Conservation (phyloP, 352 stramenopile species). For the Saprolegnia diclina region DNA sequence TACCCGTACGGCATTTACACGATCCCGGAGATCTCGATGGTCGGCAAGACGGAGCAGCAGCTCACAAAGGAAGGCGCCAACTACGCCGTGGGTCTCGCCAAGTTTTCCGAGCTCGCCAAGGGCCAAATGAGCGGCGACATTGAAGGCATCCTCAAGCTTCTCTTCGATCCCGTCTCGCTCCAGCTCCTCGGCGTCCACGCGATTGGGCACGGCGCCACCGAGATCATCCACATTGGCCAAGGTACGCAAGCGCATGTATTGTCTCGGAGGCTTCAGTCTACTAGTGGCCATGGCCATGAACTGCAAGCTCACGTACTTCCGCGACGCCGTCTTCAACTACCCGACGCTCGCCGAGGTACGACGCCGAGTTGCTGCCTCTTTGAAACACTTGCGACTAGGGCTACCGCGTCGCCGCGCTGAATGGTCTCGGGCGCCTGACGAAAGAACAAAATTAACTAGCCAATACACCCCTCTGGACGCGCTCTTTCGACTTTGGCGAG, state of each 20-base stretch:
- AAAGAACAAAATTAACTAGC: constrained; percentile 3
- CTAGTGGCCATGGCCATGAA: constrained; percentile 74
- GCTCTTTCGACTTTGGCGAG: neutral
- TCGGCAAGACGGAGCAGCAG: constrained; percentile 86
- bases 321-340: constrained; percentile 90
- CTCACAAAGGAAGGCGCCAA: constrained; percentile 59
- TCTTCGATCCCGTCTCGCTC: constrained; percentile 73
- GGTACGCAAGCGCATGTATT: constrained; percentile 9
- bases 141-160: constrained; percentile 77
- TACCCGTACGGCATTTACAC: constrained; percentile 84
- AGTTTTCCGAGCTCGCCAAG: constrained; percentile 80
- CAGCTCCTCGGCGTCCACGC: constrained; percentile 74
- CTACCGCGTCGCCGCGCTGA: constrained; percentile 73
- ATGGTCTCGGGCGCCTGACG: constrained; percentile 42
- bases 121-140: constrained; percentile 80
- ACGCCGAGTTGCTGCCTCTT: neutral
- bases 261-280: neutral
- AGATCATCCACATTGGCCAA: constrained; percentile 88
- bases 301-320: constrained; percentile 85
- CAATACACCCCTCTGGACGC: neutral
- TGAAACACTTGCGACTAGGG: constrained; percentile 25
- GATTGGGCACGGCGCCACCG: constrained; percentile 80
- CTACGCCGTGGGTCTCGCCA: constrained; percentile 49
- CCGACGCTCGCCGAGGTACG: constrained; percentile 77
- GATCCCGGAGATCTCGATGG: constrained; percentile 84